Evolutionary conservation across 345 rosid genomes (phyloP).

Genomic region (Euclidium syriacum): DNA sequence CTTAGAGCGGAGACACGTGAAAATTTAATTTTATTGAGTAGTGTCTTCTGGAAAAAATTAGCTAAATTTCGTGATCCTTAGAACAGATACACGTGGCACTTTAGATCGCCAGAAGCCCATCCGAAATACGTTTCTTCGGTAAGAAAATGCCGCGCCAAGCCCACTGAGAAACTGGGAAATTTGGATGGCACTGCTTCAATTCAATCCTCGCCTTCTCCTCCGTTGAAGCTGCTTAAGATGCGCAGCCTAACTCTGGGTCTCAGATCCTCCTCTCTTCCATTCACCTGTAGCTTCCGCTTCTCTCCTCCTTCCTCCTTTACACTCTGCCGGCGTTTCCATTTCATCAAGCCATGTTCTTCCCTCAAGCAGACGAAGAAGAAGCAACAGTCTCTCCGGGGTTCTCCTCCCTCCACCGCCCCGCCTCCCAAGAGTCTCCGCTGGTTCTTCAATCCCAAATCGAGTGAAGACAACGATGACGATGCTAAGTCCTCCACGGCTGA

Average conservation of each 20-base stretch:
- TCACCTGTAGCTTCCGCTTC: constrained; percentile 29
- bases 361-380: constrained; percentile 72
- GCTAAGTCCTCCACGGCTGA: constrained; percentile 12
- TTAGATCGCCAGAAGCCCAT: constrained; percentile 27
- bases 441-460: constrained; percentile 61
- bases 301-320: constrained; percentile 39
- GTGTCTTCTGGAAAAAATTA: background rate
- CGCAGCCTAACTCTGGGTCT: constrained; percentile 27
- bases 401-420: constrained; percentile 35
- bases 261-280: constrained; percentile 31
- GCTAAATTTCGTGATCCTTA: constrained; percentile 11
- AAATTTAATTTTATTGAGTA: background rate
- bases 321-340: constrained; percentile 63
- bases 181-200: constrained; percentile 23
- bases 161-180: background rate
- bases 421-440: constrained; percentile 63
- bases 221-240: constrained; percentile 28
- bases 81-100: constrained; percentile 25
- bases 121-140: constrained; percentile 4
- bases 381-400: constrained; percentile 50
- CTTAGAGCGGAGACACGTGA: no score
- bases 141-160: constrained; percentile 20
- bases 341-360: constrained; percentile 68
- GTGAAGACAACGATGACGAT: constrained; percentile 24
- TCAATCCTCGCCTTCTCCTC: constrained; percentile 5